phyloP scores from a whole-genome alignment of 1,284 basidiomycete genomes.

The Marasmius sp. region DNA sequence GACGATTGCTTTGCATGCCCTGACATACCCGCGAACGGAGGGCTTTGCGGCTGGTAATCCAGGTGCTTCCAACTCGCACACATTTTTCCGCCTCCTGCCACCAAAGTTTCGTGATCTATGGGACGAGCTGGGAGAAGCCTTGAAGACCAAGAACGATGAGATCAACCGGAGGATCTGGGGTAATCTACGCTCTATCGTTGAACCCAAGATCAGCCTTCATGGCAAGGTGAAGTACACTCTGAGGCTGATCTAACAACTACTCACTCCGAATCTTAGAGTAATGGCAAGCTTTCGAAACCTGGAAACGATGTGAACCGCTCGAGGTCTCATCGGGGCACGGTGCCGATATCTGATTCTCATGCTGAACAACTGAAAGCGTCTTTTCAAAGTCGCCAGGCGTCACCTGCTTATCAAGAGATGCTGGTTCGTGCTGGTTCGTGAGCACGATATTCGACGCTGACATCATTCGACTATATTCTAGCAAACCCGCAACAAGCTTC shows the following conservation, averaged over 20 bases:
- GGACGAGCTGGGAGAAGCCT: constrained; percentile 81
- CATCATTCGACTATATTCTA: constrained; percentile 25
- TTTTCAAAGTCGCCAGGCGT: constrained; percentile 62
- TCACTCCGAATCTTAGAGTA: not conserved
- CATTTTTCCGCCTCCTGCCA: constrained; percentile 77
- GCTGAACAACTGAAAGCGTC: constrained; percentile 55
- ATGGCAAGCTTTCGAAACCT: constrained; percentile 28
- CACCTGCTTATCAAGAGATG: constrained; percentile 82
- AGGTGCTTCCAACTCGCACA: constrained; percentile 42
- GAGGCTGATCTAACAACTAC: constrained; percentile 1
- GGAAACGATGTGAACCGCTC: constrained; percentile 10
- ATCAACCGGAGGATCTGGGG: constrained; percentile 74
- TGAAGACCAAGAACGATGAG: constrained; percentile 63
- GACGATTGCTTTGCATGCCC: constrained; percentile 79
- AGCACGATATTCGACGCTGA: constrained; percentile 15
- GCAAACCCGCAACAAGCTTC: constrained; percentile 75
- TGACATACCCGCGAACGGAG: constrained; percentile 62
- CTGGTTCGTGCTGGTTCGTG: constrained; percentile 53
- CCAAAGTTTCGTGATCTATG: constrained; percentile 86
- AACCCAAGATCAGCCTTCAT: constrained; percentile 48
- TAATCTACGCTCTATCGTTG: constrained; percentile 62
- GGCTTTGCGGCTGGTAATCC: constrained; percentile 58
- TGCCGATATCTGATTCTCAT: constrained; percentile 7
- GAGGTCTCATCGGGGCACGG: constrained; percentile 3
- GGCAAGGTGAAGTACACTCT: constrained; percentile 36